Base-by-base conservation (phyloP, 2,329 filamentous ascomycete species). In the Trichoderma sp. region DNA sequence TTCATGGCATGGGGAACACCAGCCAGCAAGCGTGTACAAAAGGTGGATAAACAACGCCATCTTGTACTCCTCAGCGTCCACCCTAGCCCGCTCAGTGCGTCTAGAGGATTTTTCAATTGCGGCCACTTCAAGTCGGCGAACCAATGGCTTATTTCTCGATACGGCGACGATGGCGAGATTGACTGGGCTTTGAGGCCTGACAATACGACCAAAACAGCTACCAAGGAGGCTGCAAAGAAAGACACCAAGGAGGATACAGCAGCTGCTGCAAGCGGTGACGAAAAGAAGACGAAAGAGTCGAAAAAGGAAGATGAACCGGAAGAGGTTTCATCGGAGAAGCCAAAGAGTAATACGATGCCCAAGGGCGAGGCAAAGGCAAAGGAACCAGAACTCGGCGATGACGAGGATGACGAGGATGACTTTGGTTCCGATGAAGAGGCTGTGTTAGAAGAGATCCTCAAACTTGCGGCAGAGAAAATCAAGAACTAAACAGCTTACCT, bases 1-100 rank as follows among this genome's bases (percentile, higher is more conserved):
- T 99, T 97, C 76, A 82, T 99, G 78, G 94, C 94, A 0, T 99
- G 95, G 95, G 95, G 95, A 17, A 89, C 84, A 6, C 92, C 93
- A 1, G 95, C 95, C 0, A 91, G 89, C 67, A 91, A 92, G 81
- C 84, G 94, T 67, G 92, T 96, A 25, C 81, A 85, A 50, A 90
- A 89, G 72, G 84, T 98, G 63, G 90, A 95, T 75, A 82, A 80
- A 60, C 84, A 87, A 71, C 89, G 86, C 74, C 94, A 99, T 80
- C 84, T 92, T 54, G 92, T 99, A 42, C 83, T 99, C 71, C 89
- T 91, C 80, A 91, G 89, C 74, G 93, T 94, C 59, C 95, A 99
- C 80, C 95, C 95, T 0, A 97, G 93, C 78, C 95, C 95, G n/a
- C 79, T 97, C 71, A 96, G 92, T 80, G 95, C 94, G 4, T 80